Evolutionary conservation across 2,329 filamentous ascomycete genomes (phyloP).

Genomic region (Colletotrichum aenigma): DNA sequence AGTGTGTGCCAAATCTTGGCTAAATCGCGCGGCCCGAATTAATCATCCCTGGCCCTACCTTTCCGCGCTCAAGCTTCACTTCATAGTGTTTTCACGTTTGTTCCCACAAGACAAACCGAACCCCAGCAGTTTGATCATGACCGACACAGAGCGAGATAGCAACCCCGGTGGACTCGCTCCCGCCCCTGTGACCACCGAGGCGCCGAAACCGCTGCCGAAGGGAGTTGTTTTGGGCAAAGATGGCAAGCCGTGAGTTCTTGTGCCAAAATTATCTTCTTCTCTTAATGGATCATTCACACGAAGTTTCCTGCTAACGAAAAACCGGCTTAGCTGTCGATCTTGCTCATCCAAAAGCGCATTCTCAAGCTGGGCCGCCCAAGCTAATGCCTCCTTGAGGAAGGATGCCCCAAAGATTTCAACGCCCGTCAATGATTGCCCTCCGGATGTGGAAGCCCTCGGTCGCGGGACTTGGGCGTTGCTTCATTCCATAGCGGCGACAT

Average conservation of each 20-base stretch:
- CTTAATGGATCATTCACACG: background rate
- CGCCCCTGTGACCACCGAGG: constrained; percentile 26
- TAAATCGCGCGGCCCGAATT: background rate
- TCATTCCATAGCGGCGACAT: constrained; percentile 87
- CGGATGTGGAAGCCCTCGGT: constrained; percentile 87
- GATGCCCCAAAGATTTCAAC: constrained; percentile 34
- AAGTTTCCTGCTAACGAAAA: background rate
- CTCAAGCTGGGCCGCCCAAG: constrained; percentile 62
- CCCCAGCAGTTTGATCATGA: background rate
- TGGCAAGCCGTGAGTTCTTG: constrained; percentile 79
- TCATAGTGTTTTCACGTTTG: background rate
- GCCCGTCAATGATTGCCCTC: constrained; percentile 73
- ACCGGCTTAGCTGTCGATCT: constrained; percentile 65
- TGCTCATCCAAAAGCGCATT: constrained; percentile 64
- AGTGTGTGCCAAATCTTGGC: background rate
- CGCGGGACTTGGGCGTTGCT: constrained; percentile 92
- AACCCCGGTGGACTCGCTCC: background rate
- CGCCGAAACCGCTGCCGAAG: constrained; percentile 65
- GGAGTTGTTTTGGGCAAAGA: constrained; percentile 79
- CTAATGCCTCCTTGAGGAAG: constrained; percentile 45
- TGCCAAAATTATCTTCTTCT: background rate
- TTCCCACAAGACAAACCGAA: constrained; percentile 65
- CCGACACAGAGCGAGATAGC: background rate
- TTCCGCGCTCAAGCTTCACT: background rate
- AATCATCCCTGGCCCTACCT: background rate